Evolutionary conservation across 2,329 filamentous ascomycete species (phyloP), one percentile per base, ranked within the genome.

Genomic region (Dactylellina leptospora): DNA sequence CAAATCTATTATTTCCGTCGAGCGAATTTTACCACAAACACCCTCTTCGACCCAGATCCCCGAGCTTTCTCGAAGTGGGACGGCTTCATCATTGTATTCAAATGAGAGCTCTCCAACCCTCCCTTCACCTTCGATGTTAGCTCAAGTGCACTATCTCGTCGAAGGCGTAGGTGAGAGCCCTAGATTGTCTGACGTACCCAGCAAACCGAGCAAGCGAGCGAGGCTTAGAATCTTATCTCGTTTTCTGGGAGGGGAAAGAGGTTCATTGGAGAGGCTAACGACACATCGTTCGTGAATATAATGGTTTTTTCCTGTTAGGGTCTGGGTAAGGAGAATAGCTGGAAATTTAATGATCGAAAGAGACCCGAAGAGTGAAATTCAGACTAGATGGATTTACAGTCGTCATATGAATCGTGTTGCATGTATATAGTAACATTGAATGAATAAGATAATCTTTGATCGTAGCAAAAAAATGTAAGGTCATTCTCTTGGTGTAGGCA

Each of bases 1-100:
- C 22, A 73, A 63, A 33, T 59, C 61, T 20, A 27, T 30, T 6
- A 27, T 61, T n/a, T 63, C 60, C 5, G 28, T 66, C 8, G 68
- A 73, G 5, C 45, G 55, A 44, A 63, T 73, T 22, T 58, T 64
- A 23, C 71, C 75, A 40, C 75, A 68, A 11, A 75, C 76, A 10
- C 75, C 76, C n/a, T 74, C 75, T 28, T 76, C 75, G 1, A 59
- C 69, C 11, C 64, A 74, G 30, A 75, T 77, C 30, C 76, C 76
- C 2, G 63, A 73, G 18, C 73, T 77, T 8, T 71, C 74, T 9
- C 72, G 74, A 13, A 76, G 75, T 28, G 74, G 76, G 5, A 76
- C 74, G 20, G 55, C 74, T 16, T 74, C 76, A 1, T 73, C 74
- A 16, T 40, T 75, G 20, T 76, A 75, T 60, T 77, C 76, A 16